phyloP scores from a whole-genome alignment of 2,329 filamentous ascomycete species.

The Huntiella omanensis region DNA sequence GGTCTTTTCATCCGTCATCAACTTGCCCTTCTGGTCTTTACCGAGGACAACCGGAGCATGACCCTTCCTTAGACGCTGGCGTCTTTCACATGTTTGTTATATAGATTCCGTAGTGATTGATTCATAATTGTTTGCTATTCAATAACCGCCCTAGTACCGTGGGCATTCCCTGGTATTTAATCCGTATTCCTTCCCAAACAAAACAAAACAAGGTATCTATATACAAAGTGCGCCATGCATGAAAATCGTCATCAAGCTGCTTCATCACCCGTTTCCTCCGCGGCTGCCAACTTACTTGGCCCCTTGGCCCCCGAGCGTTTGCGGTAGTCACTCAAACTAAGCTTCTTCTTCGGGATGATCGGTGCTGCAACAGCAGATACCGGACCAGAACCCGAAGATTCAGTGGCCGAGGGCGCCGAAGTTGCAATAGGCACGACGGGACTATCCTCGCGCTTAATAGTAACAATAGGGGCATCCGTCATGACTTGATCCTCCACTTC shows the following conservation, averaged over 20 bases:
- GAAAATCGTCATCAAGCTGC: background rate
- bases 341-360: constrained; percentile 32
- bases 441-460: background rate
- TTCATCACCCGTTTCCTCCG: constrained; percentile 8
- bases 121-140: too few species aligned
- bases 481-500: background rate
- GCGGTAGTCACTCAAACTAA: constrained; percentile 46
- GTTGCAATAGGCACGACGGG: background rate
- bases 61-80: constrained; percentile 1
- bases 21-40: constrained; percentile 74
- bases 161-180: too few species aligned
- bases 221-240: background rate
- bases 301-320: constrained; percentile 37
- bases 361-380: background rate
- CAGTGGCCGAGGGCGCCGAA: background rate
- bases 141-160: too few species aligned
- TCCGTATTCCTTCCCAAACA: background rate
- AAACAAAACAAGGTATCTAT: background rate
- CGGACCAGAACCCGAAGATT: background rate
- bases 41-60: constrained; percentile 50
- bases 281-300: constrained; percentile 6
- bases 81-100: too few species aligned
- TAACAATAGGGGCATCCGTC: background rate
- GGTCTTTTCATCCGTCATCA: constrained; percentile 74
- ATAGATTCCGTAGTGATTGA: too few species aligned